These are phyloP conservation scores for Eustoma russellianum DNA, from an alignment of 257 asterid genomes.

Conservation along the genomic window DNA sequence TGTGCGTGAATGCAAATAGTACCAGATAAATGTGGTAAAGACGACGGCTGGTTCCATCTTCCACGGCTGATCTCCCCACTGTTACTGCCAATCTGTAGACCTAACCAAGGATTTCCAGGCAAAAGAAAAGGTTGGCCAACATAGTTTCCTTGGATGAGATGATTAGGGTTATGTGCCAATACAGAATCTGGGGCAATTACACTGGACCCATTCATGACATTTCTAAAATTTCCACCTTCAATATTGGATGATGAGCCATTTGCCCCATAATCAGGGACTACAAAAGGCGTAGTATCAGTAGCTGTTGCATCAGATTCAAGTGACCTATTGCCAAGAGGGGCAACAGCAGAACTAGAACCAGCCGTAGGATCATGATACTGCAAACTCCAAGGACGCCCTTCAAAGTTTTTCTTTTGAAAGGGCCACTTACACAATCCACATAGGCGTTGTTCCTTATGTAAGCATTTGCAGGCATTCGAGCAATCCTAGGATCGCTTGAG, in stretches of 20 bases:
- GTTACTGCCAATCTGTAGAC: conserved; percentile 35
- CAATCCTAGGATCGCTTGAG: conserved; percentile 19
- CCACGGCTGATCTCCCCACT: conserved; percentile 38
- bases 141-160: conserved; percentile 48
- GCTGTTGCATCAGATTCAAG: conserved; percentile 28
- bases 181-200: conserved; percentile 35
- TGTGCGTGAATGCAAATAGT: conserved; percentile 12
- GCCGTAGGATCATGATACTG: conserved; percentile 28
- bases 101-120: conserved; percentile 62
- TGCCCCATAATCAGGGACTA: conserved; percentile 24
- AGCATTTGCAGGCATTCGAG: conserved; percentile 21
- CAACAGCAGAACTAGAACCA: conserved; percentile 54
- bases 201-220: conserved; percentile 35
- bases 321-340: conserved; percentile 19
- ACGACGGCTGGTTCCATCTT: conserved; percentile 54
- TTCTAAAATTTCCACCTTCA: conserved; percentile 30
- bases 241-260: conserved; percentile 20
- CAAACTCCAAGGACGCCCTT: conserved; percentile 30
- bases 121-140: conserved; percentile 42
- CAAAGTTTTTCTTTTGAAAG: conserved; percentile 57
- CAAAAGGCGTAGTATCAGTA: conserved; percentile 22
- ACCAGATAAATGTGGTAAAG: conserved; percentile 38
- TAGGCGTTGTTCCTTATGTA: conserved; percentile 32
- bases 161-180: conserved; percentile 28
- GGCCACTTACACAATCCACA: conserved; percentile 37